A percentile compares a stretch with the other conserved stretches of the same genome.
These are phyloP conservation scores for Trichoderma sp. DNA, from an alignment of 2,329 filamentous ascomycete species.

Conservation along the genomic window DNA sequence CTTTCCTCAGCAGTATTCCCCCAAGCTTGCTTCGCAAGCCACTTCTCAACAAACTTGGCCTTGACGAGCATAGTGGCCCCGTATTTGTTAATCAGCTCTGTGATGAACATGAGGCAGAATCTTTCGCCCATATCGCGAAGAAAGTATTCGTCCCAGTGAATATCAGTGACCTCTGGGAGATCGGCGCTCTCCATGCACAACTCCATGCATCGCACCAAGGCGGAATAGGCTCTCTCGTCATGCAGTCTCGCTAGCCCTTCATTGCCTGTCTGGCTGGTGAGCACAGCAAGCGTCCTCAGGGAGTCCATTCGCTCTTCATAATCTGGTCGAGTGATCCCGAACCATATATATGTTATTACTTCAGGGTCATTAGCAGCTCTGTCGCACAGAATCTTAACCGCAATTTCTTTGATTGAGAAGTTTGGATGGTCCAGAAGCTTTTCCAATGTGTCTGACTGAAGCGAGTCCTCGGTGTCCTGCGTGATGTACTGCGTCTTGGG, in stretches of 20 bases:
- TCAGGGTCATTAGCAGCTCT: constrained; percentile 57
- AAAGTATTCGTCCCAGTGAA: constrained; percentile 61
- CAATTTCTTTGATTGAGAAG: constrained; percentile 68
- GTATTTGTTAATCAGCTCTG: constrained; percentile 59
- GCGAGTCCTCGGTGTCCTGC: constrained; percentile 70
- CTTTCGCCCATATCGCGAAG: constrained; percentile 62
- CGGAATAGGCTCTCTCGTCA: constrained; percentile 50
- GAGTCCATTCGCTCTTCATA: constrained; percentile 59
- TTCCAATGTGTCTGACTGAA: constrained; percentile 64
- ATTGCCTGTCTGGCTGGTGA: constrained; percentile 43
- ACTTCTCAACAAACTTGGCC: constrained; percentile 66
- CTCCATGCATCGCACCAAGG: constrained; percentile 60
- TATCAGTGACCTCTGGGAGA: constrained; percentile 52
- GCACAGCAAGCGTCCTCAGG: constrained; percentile 55
- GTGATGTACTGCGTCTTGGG: constrained; percentile 71
- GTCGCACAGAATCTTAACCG: constrained; percentile 57
- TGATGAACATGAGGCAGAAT: constrained; percentile 57
- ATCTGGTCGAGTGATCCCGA: constrained; percentile 57
- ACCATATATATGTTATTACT: constrained; percentile 51
- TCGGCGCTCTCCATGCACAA: constrained; percentile 51
- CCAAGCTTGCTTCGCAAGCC: constrained; percentile 73
- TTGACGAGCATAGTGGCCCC: constrained; percentile 57
- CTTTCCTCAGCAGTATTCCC: constrained; percentile 55
- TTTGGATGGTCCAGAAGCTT: constrained; percentile 70
- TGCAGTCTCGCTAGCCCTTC: constrained; percentile 48